Evolutionary conservation across 148 eudicot genomes (phyloP), one percentile per base, ranked within the genome.

Genomic region (Tetragonia tetragonoides): DNA sequence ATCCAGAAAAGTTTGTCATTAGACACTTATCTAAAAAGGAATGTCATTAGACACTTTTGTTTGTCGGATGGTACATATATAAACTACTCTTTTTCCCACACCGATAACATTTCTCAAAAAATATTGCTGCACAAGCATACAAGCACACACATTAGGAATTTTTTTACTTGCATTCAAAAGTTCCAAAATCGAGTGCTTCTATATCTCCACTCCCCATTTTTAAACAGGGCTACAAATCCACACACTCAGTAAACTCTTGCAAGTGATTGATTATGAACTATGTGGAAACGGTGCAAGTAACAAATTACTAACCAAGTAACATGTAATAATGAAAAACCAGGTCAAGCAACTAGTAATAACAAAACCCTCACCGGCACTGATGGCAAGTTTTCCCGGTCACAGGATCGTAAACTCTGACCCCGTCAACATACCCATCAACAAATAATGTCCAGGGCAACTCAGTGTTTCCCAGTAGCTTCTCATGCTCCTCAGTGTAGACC

Each of bases 371-470:
- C 99, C 99, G 85, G 94, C 99, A 95, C 47, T 95, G 99, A 82
- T 95, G 99, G 73, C 99, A 95, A 83, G 93, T 91, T 80, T 93
- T 95, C 28, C 99, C 99, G 3, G 64, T 82, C 21, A 93, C 77
- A 0, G 85, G 83, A 86, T 93, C 97, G 80, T 95, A 95, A 64
- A 91, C 89, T 79, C 96, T 81, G 70, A 67, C 90, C 51, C 99
- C 97, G 73, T 93, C 88, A 12, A 87, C 91, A 81, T 80, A 87
- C 47, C 99, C 99, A 82, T 95, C 99, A 39, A 90, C 94, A 39
- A 88, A 91, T 68, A 88, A 87, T 37, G 89, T 87, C 99, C 99
- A 95, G 42, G 83, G 86, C 86, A 49, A 78, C 62, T 91, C 88
- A 23, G 97, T 84, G 83, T 65, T 83, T 3, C 99, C 99, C 82